Evolutionary conservation across 148 eudicot species (phyloP), one percentile per base, ranked within the genome.

Genomic region (Spergularia bocconei): DNA sequence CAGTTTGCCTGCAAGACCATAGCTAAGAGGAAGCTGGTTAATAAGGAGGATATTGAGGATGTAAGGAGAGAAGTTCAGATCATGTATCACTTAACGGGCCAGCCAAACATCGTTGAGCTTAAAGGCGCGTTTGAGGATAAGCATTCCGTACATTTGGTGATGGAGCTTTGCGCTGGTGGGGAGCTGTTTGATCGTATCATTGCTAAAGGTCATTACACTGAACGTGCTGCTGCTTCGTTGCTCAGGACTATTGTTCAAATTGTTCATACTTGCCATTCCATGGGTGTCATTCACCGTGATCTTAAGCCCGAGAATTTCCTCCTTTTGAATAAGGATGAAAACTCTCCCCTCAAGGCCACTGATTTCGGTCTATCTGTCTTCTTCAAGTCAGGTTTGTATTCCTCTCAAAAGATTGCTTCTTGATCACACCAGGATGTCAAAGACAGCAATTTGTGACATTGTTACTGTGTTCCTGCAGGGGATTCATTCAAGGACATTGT

Each of bases 101-200:
- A 93, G 48, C 77, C 90, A 2, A 93, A 93, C 58, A 89, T 93
- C 29, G 98, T 93, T 39, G 97, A 91, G 76, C 86, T 93, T 13
- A 93, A 89, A 71, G 98, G 98, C 7, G 94, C 93, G 0, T 89
- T 76, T 44, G 98, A 93, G 84, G 97, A 93, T 73, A 93, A 93
- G 82, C 92, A 91, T 39, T 89, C 93, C 16, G 98, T 93, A 19
- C 91, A 93, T 81, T 78, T 93, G 86, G 87, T 93, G 6, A 93
- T 91, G 98, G 98, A 93, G 84, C 84, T 93, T 77, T 93, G 98
- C 55, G 98, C 97, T 12, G 98, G 98, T 33, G 98, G 98, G 33
- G 98, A 93, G 87, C 87, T 93, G 7, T 93, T 93, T 59, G 98
- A 91, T 65, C 87, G 97, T 12, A 93, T 93, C 51, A 91, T 93